Evolutionary conservation across 2,329 filamentous ascomycete genomes (phyloP).

Genomic region (Claviceps sp.): DNA sequence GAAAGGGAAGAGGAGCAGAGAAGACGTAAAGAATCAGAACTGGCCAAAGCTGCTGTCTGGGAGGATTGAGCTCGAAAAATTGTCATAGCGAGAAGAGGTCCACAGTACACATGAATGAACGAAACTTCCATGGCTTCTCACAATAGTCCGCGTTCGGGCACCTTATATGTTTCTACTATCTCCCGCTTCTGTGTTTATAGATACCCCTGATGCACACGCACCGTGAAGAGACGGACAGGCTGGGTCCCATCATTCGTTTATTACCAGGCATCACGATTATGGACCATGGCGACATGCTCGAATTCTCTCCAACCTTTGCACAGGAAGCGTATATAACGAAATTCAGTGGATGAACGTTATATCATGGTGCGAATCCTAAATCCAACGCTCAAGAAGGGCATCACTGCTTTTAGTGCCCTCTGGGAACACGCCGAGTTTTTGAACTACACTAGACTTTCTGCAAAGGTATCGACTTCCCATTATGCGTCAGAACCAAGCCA

Average conservation of each 20-base stretch:
- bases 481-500: slow-evolving; percentile 35
- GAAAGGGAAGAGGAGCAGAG: slow-evolving; percentile 53
- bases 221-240: not conserved
- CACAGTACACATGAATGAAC: not conserved
- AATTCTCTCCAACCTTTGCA: not conserved
- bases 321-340: not conserved
- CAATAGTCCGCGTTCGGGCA: not conserved
- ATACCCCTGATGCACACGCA: not conserved
- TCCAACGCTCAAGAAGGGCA: not conserved
- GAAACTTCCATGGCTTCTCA: not conserved
- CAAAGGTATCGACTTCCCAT: slow-evolving; percentile 26
- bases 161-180: not conserved
- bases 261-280: not conserved
- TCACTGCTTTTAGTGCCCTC: not conserved
- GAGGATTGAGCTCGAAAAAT: slow-evolving; percentile 42
- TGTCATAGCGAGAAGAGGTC: not conserved
- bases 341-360: not conserved
- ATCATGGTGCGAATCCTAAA: not conserved
- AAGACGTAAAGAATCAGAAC: slow-evolving; percentile 52
- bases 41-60: slow-evolving; percentile 78
- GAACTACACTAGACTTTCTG: not conserved
- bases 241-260: not conserved
- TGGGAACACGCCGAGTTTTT: not conserved
- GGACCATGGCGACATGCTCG: not conserved
- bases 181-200: not conserved